Percentiles rank a stretch among this genome's conserved stretches.
Conservation (phyloP, 371 early-diverging fungal species). For the Massospora cicadina region DNA sequence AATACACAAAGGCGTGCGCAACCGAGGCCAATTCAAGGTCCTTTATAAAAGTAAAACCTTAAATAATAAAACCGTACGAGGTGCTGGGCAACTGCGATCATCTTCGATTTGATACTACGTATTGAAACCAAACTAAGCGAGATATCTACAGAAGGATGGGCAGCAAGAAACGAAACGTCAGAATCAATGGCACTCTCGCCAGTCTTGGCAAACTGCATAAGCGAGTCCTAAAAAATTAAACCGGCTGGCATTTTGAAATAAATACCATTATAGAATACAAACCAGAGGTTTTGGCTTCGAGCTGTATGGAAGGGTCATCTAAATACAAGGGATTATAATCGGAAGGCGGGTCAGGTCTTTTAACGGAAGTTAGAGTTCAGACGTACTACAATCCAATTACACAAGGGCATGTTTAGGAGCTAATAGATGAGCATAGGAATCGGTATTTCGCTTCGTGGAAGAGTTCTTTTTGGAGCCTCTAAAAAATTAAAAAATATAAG, state of each 20-base stretch:
- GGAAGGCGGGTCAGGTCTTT: constrained; percentile 5
- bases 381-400: neutral
- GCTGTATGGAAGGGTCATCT: constrained; percentile 22
- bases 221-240: neutral
- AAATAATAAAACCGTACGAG: neutral
- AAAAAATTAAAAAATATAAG: neutral
- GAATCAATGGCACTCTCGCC: constrained; percentile 34
- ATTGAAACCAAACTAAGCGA: constrained; percentile 63
- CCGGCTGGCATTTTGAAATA: neutral
- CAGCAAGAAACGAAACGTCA: constrained; percentile 58
- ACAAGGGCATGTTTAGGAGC: neutral
- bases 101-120: constrained; percentile 41
- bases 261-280: constrained; percentile 15
- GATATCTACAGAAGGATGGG: constrained; percentile 51
- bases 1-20: constrained; percentile 74
- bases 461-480: neutral
- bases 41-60: neutral
- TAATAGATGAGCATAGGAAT: neutral
- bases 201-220: neutral
- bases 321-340: constrained; percentile 24
- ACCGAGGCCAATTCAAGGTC: constrained; percentile 76
- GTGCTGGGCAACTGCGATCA: constrained; percentile 29
- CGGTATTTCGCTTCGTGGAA: neutral
- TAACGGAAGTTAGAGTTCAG: neutral
- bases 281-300: constrained; percentile 22